Conservation (phyloP, 1,284 basidiomycete species). For the Pseudozyma pruni region DNA sequence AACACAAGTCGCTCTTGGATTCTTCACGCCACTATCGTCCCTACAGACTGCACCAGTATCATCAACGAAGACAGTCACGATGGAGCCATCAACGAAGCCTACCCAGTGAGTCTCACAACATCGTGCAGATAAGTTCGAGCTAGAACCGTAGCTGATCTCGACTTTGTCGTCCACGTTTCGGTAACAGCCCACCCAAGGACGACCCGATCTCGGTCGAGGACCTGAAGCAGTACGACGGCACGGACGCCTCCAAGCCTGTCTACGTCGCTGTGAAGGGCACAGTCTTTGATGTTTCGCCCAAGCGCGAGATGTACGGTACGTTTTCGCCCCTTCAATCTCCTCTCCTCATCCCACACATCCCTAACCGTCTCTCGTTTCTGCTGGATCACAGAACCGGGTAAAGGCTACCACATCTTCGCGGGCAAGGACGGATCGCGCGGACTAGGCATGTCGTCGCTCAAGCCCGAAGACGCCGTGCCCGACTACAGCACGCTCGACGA, state of each 20-base stretch:
- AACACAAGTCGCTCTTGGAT: background rate
- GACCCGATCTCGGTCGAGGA: slow-evolving; percentile 79
- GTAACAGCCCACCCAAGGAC: slow-evolving; percentile 76
- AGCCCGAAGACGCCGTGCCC: slow-evolving; percentile 84
- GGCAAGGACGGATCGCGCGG: slow-evolving; percentile 80
- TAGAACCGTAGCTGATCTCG: too few species aligned
- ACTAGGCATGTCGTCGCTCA: slow-evolving; percentile 79
- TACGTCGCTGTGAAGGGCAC: slow-evolving; percentile 90
- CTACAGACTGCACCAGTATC: background rate
- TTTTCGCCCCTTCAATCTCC: slow-evolving; percentile 65
- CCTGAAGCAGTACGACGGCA: slow-evolving; percentile 78
- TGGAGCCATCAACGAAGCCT: slow-evolving; percentile 56
- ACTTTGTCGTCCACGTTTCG: background rate
- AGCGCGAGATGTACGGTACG: slow-evolving; percentile 82
- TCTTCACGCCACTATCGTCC: too few species aligned
- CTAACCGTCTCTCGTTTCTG: background rate
- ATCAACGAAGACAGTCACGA: background rate
- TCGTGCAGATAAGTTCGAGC: too few species aligned
- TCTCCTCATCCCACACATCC: background rate
- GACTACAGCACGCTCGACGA: slow-evolving; percentile 84
- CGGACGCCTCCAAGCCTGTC: slow-evolving; percentile 76
- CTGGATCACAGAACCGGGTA: slow-evolving; percentile 45
- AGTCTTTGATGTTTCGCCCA: slow-evolving; percentile 82
- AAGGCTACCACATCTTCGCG: slow-evolving; percentile 72
- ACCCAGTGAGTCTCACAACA: slow-evolving; percentile 49